phyloP scores from a whole-genome alignment of 345 rosid species.

The Sapria himalayana region DNA sequence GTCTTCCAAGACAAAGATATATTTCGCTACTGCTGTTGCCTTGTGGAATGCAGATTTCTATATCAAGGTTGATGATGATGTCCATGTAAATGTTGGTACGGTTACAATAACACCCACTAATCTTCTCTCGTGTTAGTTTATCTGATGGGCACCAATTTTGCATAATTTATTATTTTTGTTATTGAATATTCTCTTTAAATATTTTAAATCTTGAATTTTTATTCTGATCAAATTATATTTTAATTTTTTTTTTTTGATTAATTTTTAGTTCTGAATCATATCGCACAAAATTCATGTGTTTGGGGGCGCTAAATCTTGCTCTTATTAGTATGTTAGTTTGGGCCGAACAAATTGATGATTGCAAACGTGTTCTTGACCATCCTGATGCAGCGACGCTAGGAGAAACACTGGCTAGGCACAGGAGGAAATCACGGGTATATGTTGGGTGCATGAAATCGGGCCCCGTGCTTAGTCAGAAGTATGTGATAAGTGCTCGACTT shows the following conservation, averaged over 20 bases:
- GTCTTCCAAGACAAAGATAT: slow-evolving; percentile 88
- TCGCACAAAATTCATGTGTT: too few relatives aligned
- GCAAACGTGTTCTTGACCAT: too few relatives aligned
- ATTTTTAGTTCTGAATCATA: neutral
- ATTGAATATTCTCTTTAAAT: neutral
- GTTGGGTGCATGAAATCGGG: slow-evolving; percentile 99
- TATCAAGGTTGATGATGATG: slow-evolving; percentile 95
- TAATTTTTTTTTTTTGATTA: slow-evolving; percentile 3
- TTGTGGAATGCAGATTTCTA: slow-evolving; percentile 95
- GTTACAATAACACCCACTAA: too few relatives aligned
- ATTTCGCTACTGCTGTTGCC: slow-evolving; percentile 73
- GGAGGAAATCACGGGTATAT: slow-evolving; percentile 51
- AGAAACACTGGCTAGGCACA: slow-evolving; percentile 66
- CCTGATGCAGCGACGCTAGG: slow-evolving; percentile 75
- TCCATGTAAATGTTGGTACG: slow-evolving; percentile 87
- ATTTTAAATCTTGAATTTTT: neutral
- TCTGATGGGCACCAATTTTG: neutral
- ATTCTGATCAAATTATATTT: neutral
- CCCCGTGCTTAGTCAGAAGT: slow-evolving; percentile 85
- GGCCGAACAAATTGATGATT: too few relatives aligned
- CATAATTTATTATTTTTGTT: neutral
- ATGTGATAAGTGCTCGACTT: slow-evolving; percentile 9
- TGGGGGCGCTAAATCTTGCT: slow-evolving; percentile 3
- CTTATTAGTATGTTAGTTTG: slow-evolving; percentile 8
- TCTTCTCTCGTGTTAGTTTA: too few relatives aligned